Conservation (phyloP, 2,329 filamentous ascomycete species). For the Dendryphion nanum region DNA sequence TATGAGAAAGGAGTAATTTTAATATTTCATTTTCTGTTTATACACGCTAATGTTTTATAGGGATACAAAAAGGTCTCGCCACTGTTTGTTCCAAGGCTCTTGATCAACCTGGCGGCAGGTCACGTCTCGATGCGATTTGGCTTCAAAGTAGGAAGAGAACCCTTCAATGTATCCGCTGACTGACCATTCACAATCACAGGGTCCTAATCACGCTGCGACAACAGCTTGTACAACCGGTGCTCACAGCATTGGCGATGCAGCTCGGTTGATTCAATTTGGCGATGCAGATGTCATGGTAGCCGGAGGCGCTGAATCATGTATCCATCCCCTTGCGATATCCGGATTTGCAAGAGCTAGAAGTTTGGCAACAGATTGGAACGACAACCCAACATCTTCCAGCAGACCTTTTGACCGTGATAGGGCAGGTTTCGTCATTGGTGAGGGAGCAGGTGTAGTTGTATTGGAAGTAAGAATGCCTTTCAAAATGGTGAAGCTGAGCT, state of each 20-base stretch:
- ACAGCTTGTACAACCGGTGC: slow-evolving; percentile 96
- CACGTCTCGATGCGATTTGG: slow-evolving; percentile 93
- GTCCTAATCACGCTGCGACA: slow-evolving; percentile 88
- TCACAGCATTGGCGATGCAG: slow-evolving; percentile 90
- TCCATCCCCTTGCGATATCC: slow-evolving; percentile 88
- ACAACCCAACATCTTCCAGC: slow-evolving; percentile 67
- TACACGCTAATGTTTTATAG: slow-evolving; percentile 42
- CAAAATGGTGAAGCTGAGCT: no score
- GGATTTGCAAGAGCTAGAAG: slow-evolving; percentile 89
- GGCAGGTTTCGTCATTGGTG: slow-evolving; percentile 86
- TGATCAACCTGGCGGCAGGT: slow-evolving; percentile 93
- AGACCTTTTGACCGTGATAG: slow-evolving; percentile 82
- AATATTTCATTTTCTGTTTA: no score
- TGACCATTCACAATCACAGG: slow-evolving; percentile 43
- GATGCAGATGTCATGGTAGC: slow-evolving; percentile 95
- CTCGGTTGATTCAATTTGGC: slow-evolving; percentile 85
- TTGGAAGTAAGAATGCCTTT: slow-evolving; percentile 60
- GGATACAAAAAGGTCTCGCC: slow-evolving; percentile 93
- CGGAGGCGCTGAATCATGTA: slow-evolving; percentile 92
- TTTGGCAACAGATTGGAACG: slow-evolving; percentile 77
- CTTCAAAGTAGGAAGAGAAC: slow-evolving; percentile 55
- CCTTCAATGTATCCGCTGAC: not conserved
- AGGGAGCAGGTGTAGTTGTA: slow-evolving; percentile 84
- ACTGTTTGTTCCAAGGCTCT: slow-evolving; percentile 84
- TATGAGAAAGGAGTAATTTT: slow-evolving; percentile 72